These are phyloP conservation scores for Monosporascus sp. DNA, from an alignment of 2,329 filamentous ascomycete genomes.

Conservation along the genomic window DNA sequence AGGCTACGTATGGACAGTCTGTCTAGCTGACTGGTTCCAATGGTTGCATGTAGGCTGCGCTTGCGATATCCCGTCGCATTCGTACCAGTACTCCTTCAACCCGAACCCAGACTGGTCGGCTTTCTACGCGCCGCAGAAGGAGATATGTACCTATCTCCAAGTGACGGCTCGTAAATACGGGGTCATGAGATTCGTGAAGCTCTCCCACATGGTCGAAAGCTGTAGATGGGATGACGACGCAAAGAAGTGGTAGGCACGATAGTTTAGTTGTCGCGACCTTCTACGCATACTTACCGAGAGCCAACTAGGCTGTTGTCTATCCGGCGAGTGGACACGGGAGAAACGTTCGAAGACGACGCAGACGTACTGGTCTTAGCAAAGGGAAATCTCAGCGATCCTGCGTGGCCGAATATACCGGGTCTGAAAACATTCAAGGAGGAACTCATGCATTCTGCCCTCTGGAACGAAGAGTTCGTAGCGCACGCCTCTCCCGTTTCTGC, in stretches of 20 bases:
- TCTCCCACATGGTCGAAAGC: slow-evolving; percentile 34
- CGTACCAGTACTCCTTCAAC: slow-evolving; percentile 51
- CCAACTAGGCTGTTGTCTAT: slow-evolving; percentile 29
- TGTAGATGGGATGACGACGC: slow-evolving; percentile 34
- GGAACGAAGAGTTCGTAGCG: slow-evolving; percentile 33
- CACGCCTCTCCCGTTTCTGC: too few relatives aligned
- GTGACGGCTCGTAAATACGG: slow-evolving; percentile 41
- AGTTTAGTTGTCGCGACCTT: background rate
- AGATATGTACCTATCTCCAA: slow-evolving; percentile 46
- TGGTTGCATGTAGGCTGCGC: slow-evolving; percentile 21
- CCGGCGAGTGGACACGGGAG: slow-evolving; percentile 27
- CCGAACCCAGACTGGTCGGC: slow-evolving; percentile 50
- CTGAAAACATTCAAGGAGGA: slow-evolving; percentile 36
- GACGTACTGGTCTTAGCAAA: slow-evolving; percentile 37
- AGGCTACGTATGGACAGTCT: background rate
- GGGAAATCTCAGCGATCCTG: slow-evolving; percentile 37
- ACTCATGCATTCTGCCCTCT: slow-evolving; percentile 40
- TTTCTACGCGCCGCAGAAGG: slow-evolving; percentile 43
- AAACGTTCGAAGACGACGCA: slow-evolving; percentile 33
- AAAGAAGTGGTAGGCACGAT: slow-evolving; percentile 32
- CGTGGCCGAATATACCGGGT: slow-evolving; percentile 39
- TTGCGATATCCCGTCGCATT: slow-evolving; percentile 38
- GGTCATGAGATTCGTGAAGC: slow-evolving; percentile 41
- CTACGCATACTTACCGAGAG: slow-evolving; percentile 1
- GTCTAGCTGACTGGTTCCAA: background rate